phyloP scores from a whole-genome alignment of 345 rosid genomes.

The Clausena lansium region DNA sequence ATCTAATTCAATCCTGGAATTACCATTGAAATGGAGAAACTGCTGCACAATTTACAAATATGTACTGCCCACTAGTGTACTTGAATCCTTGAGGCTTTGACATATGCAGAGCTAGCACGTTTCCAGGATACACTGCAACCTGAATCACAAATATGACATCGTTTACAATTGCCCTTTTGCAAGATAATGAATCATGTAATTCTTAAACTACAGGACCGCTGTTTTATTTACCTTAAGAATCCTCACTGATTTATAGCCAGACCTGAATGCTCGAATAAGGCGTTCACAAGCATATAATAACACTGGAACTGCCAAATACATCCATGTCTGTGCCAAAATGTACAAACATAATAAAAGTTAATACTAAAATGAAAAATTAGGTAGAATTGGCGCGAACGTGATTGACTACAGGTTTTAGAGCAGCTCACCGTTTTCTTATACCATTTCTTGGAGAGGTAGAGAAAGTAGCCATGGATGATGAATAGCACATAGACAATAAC shows the following conservation, averaged over 20 bases:
- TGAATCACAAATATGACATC: slow-evolving; percentile 21
- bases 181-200: background rate
- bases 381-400: background rate
- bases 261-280: slow-evolving; percentile 57
- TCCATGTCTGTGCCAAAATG: slow-evolving; percentile 63
- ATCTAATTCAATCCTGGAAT: background rate
- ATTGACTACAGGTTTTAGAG: background rate
- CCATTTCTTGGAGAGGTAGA: slow-evolving; percentile 73
- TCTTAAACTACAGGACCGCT: background rate
- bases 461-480: slow-evolving; percentile 57
- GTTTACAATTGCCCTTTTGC: background rate
- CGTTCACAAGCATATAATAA: slow-evolving; percentile 55
- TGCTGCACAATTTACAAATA: slow-evolving; percentile 67
- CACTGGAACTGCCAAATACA: slow-evolving; percentile 76
- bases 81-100: slow-evolving; percentile 77
- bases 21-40: slow-evolving; percentile 89
- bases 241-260: slow-evolving; percentile 56
- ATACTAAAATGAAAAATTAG: background rate
- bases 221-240: slow-evolving; percentile 56
- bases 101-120: slow-evolving; percentile 69
- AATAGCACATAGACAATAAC: slow-evolving; percentile 66
- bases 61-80: slow-evolving; percentile 84
- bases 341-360: background rate
- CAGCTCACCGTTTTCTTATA: slow-evolving; percentile 61
- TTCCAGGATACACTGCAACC: slow-evolving; percentile 87